These are phyloP conservation scores for Emergomyces orientalis DNA, from an alignment of 2,329 filamentous ascomycete species.

Conservation along the genomic window DNA sequence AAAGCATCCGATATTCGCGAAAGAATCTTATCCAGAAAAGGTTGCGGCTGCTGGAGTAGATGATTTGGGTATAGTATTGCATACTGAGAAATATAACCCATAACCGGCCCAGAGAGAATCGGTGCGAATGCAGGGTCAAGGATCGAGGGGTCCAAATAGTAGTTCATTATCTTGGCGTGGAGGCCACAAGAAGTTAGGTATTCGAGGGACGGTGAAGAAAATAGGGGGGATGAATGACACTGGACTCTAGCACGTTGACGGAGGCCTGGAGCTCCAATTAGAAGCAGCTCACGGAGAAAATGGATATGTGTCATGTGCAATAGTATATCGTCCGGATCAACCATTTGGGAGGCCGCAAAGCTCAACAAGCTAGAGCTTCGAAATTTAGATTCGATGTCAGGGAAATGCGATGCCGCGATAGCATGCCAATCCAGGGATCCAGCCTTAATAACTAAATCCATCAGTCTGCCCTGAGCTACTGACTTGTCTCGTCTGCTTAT, in stretches of 20 bases:
- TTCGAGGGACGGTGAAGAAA: constrained; percentile 39
- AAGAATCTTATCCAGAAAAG: constrained; percentile 38
- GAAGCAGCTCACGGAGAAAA: constrained; percentile 48
- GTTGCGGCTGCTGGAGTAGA: constrained; percentile 37
- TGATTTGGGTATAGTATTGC: constrained; percentile 47
- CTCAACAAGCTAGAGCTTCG: constrained; percentile 42
- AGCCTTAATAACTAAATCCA: constrained; percentile 48
- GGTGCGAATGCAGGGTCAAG: constrained; percentile 44
- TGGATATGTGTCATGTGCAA: constrained; percentile 52
- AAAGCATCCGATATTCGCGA: constrained; percentile 40
- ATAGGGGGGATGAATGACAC: constrained; percentile 28
- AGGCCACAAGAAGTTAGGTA: constrained; percentile 45
- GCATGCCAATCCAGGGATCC: constrained; percentile 47
- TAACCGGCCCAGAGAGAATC: constrained; percentile 47
- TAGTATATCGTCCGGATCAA: constrained; percentile 49
- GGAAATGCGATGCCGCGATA: constrained; percentile 43
- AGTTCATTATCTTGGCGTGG: constrained; percentile 42
- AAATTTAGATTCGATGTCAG: constrained; percentile 42
- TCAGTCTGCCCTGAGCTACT: constrained; percentile 50
- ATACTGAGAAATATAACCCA: constrained; percentile 50
- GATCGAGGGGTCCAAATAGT: constrained; percentile 43
- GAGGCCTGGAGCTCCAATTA: constrained; percentile 32
- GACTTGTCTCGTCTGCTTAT: constrained; percentile 47
- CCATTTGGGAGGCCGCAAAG: constrained; percentile 48
- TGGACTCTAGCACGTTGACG: constrained; percentile 18